Evolutionary conservation across 2,329 filamentous ascomycete genomes (phyloP), one percentile per base, ranked within the genome.

Genomic region (Fusarium mexicanum): DNA sequence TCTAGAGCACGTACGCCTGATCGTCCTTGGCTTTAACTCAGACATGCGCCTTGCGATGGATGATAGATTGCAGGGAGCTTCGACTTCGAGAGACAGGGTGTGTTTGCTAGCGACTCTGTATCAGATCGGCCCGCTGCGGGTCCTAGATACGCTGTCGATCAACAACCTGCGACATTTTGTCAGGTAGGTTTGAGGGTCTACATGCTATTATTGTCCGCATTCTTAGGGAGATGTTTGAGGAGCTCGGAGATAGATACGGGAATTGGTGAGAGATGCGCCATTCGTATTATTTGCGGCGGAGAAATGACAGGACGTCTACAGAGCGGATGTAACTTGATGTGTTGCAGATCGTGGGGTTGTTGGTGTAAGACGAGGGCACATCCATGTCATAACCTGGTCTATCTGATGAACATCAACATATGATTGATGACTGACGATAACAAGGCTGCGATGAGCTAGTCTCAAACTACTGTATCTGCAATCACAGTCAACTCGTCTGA

Each of bases 61-160:
- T 53, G 35, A 66, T 37, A 61, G 53, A 66, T 65, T 61, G 37
- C 67, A 71, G 40, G 61, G 69, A 53, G 57, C 57, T 60, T 31
- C 57, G 43, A 50, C 46, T 55, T 54, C 33, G 33, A 59, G 51
- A 38, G 46, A 59, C 54, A 72, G 55, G 41, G 43, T 26, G 63
- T 46, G 40, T 59, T 40, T 62, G 54, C 24, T 62, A 71, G 68
- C 48, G 29, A 61, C 53, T 68, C 46, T 58, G 72, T 75, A 64
- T 72, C 72, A 74, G 72, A 75, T 75, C 72, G 72, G 72, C 72
- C 72, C 72, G 72, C 72, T 72, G 72, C 48, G 68, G 72, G 72
- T 62, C 72, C 50, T 29, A 66, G 68, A 74, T 72, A 68, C 69
- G 68, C 57, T 59, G 66, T 61, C 58, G 72, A 75, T 75, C 68